Conservation (phyloP, 108 stramenopile genomes). For the Nitzschia sp. region DNA sequence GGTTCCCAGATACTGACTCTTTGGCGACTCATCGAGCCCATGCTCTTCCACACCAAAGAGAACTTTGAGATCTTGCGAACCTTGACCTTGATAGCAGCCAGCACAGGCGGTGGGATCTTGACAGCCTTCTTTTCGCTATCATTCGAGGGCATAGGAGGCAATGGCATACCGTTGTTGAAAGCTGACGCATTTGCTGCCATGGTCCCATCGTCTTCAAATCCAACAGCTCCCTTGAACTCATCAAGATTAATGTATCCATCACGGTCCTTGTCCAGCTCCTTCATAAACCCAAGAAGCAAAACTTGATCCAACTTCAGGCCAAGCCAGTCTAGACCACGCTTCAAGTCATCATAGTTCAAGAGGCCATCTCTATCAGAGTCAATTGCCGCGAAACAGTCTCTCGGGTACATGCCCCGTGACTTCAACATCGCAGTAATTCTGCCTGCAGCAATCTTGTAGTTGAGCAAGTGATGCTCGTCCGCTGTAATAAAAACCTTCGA, state of each 20-base stretch:
- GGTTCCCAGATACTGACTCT: constrained; percentile 96
- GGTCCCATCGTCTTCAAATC: constrained; percentile 81
- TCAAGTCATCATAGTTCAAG: constrained; percentile 91
- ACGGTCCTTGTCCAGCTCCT: constrained; percentile 89
- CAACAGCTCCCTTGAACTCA: constrained; percentile 94
- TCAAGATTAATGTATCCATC: constrained; percentile 93
- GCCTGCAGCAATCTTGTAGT: constrained; percentile 91
- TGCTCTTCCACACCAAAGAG: constrained; percentile 87
- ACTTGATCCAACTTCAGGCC: constrained; percentile 79
- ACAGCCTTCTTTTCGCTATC: constrained; percentile 60
- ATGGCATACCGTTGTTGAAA: constrained; percentile 76
- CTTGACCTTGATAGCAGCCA: constrained; percentile 91
- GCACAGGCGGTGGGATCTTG: constrained; percentile 85
- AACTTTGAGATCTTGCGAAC: constrained; percentile 86
- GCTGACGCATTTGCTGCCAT: constrained; percentile 49
- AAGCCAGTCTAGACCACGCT: constrained; percentile 94
- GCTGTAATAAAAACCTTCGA: constrained; percentile 93
- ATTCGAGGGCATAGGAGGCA: constrained; percentile 76
- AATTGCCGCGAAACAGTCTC: constrained; percentile 95
- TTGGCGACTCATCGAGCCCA: constrained; percentile 89
- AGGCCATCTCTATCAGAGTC: constrained; percentile 92
- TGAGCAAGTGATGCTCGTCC: constrained; percentile 94
- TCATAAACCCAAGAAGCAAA: constrained; percentile 85
- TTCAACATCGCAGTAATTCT: constrained; percentile 89
- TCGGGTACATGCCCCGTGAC: constrained; percentile 89